These are phyloP conservation scores for Lentinula aciculospora DNA, from an alignment of 768 basidiomycete genomes.

Conservation along the genomic window DNA sequence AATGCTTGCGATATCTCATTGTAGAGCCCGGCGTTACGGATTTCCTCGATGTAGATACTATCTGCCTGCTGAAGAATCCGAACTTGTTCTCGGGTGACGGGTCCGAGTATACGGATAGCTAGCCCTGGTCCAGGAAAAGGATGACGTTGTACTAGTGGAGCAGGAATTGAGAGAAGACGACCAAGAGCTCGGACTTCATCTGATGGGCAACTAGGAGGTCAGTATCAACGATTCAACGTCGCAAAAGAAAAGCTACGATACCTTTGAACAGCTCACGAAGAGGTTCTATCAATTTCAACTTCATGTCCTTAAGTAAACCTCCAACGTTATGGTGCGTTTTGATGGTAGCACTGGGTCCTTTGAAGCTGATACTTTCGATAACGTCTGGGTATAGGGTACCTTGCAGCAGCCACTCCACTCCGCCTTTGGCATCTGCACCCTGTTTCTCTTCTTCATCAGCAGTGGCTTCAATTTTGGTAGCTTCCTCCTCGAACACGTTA, in stretches of 20 bases:
- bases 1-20: slow-evolving; percentile 95
- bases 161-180: slow-evolving; percentile 85
- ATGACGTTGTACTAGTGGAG: slow-evolving; percentile 90
- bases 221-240: not conserved
- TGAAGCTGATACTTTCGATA: slow-evolving; percentile 99
- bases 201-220: slow-evolving; percentile 22
- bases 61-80: slow-evolving; percentile 88
- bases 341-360: slow-evolving; percentile 97
- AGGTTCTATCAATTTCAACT: slow-evolving; percentile 96
- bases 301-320: slow-evolving; percentile 94
- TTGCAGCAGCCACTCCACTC: slow-evolving; percentile 95
- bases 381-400: slow-evolving; percentile 99
- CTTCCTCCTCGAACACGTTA: slow-evolving; percentile 94
- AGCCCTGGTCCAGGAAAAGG: slow-evolving; percentile 99
- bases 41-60: slow-evolving; percentile 96
- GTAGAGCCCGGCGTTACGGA: slow-evolving; percentile 88
- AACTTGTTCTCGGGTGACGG: slow-evolving; percentile 92
- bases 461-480: slow-evolving; percentile 76
- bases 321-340: slow-evolving; percentile 99
- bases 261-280: slow-evolving; percentile 98
- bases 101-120: slow-evolving; percentile 95
- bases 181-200: slow-evolving; percentile 96
- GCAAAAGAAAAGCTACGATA: slow-evolving; percentile 22
- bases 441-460: slow-evolving; percentile 71
- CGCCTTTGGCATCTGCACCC: slow-evolving; percentile 73